A percentile compares a stretch with the other conserved stretches of the same genome.
Evolutionary conservation across 2,329 filamentous ascomycete species (phyloP).

Genomic region (Colletotrichum viniferum): DNA sequence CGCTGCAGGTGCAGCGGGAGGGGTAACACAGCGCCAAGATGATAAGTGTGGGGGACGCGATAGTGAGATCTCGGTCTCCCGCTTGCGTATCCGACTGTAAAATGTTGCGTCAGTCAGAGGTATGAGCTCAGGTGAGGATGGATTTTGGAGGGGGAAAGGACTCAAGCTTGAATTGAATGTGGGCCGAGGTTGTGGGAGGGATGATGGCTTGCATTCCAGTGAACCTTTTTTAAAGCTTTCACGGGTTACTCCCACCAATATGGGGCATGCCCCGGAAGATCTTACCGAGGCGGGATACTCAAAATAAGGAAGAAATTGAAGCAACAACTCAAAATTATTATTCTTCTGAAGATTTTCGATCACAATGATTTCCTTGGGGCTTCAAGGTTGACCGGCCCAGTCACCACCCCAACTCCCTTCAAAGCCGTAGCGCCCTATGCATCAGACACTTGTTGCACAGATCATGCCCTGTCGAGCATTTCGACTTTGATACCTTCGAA

Average conservation of each 20-base stretch:
- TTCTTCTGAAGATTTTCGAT: background rate
- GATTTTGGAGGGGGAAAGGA: background rate
- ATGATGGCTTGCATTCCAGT: background rate
- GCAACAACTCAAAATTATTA: background rate
- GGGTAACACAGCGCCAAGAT: background rate
- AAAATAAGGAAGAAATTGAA: background rate
- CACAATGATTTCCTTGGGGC: background rate
- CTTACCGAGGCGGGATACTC: too few species aligned
- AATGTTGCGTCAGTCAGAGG: background rate
- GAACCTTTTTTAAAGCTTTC: background rate
- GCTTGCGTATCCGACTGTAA: background rate
- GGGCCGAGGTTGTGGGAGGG: background rate
- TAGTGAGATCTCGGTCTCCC: background rate
- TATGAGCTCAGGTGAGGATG: background rate
- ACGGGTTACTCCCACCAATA: background rate
- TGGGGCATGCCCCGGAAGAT: background rate
- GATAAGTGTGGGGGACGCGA: background rate
- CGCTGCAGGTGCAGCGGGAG: background rate
- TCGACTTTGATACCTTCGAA: background rate
- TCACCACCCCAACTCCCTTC: too few species aligned
- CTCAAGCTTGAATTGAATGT: background rate
- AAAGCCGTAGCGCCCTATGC: too few species aligned
- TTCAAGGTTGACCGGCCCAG: too few species aligned
- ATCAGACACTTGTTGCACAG: accelerated
- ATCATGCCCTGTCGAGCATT: background rate